These are phyloP conservation scores for Calonectria multiphialidica DNA, from an alignment of 2,329 filamentous ascomycete species.

Conservation along the genomic window DNA sequence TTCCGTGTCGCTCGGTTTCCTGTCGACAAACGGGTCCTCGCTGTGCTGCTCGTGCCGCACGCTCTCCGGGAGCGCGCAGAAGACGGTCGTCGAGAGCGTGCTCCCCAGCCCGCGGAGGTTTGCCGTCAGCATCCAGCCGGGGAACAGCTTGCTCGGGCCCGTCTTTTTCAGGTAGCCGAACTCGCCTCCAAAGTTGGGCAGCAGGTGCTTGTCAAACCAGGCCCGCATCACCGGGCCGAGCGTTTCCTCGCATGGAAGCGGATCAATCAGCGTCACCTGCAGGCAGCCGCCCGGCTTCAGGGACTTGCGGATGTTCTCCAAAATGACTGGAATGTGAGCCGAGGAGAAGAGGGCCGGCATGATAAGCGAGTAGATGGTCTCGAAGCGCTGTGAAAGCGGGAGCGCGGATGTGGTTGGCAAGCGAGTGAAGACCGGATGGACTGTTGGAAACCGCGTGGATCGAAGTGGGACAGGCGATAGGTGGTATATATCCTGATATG, in stretches of 20 bases:
- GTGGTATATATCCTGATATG: slow-evolving; percentile 57
- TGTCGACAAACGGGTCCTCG: slow-evolving; percentile 39
- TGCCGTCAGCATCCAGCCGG: slow-evolving; percentile 69
- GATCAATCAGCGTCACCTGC: slow-evolving; percentile 73
- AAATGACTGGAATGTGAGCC: slow-evolving; percentile 66
- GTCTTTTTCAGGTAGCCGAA: slow-evolving; percentile 66
- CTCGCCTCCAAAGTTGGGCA: slow-evolving; percentile 68
- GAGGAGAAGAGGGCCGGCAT: slow-evolving; percentile 69
- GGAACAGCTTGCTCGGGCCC: slow-evolving; percentile 66
- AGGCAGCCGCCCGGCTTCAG: slow-evolving; percentile 67
- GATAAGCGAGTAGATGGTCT: slow-evolving; percentile 63
- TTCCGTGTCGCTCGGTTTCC: slow-evolving; percentile 42
- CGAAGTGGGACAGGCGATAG: slow-evolving; percentile 58
- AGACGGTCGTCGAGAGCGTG: slow-evolving; percentile 60
- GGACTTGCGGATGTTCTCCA: slow-evolving; percentile 68
- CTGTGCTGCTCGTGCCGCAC: slow-evolving; percentile 36
- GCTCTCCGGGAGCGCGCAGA: slow-evolving; percentile 57
- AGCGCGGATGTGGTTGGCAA: slow-evolving; percentile 50
- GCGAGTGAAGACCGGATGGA: slow-evolving; percentile 54
- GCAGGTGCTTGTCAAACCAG: slow-evolving; percentile 73
- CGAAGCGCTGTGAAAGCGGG: slow-evolving; percentile 57
- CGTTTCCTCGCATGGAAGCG: slow-evolving; percentile 66
- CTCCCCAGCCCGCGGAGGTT: slow-evolving; percentile 63
- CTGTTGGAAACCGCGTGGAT: slow-evolving; percentile 51
- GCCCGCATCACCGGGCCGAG: slow-evolving; percentile 68